Percentiles rank a stretch among this genome's conserved stretches.
Evolutionary conservation across 306 rosid genomes (phyloP).

Genomic region (Quercus glauca): DNA sequence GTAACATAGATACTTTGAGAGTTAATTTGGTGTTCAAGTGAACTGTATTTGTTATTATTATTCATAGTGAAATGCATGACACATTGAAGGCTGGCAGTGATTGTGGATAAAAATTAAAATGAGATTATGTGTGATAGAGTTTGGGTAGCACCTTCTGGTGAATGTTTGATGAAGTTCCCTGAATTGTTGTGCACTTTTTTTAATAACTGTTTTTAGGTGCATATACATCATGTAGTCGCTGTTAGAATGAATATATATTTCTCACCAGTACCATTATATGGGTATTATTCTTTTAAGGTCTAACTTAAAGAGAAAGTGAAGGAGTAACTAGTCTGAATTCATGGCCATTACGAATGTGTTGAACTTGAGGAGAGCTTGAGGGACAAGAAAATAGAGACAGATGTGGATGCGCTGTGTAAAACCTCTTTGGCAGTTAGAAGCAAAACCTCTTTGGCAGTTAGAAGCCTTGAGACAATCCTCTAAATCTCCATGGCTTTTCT

Average conservation of each 20-base stretch:
- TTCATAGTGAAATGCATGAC: not conserved
- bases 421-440: constrained; percentile 33
- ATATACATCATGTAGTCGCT: not conserved
- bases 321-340: constrained; percentile 14
- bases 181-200: not conserved
- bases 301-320: constrained; percentile 8
- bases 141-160: not conserved
- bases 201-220: not conserved
- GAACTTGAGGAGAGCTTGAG: constrained; percentile 9
- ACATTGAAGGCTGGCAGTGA: not conserved
- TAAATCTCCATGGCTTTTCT: constrained; percentile 44
- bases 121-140: not conserved
- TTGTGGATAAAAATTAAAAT: not conserved
- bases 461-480: constrained; percentile 38
- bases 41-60: not conserved
- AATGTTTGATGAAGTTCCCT: not conserved
- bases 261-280: not conserved
- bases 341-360: constrained; percentile 13
- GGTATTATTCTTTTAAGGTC: constrained; percentile 13
- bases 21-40: not conserved
- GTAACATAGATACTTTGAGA: not conserved
- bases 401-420: constrained; percentile 52
- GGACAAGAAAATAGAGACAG: constrained; percentile 15
- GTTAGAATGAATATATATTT: not conserved
- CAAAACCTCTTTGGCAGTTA: constrained; percentile 32